phyloP scores from a whole-genome alignment of 2,329 filamentous ascomycete species.

The Xylaria arbuscula region DNA sequence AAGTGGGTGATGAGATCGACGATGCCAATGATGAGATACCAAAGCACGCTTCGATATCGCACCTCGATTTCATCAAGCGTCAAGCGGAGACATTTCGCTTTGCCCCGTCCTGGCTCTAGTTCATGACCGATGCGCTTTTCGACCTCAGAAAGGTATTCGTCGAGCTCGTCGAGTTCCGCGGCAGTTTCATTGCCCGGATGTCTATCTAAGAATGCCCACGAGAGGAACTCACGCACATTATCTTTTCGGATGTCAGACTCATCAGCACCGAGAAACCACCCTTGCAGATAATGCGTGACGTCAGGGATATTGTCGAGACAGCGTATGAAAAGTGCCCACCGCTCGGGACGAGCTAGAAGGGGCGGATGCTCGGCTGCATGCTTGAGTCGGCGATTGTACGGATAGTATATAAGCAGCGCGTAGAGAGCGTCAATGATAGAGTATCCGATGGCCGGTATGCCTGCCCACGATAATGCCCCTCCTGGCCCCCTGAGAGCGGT shows the following conservation, averaged over 20 bases:
- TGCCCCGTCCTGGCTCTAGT: slow-evolving; percentile 66
- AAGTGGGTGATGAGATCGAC: slow-evolving; percentile 64
- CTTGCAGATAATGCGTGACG: slow-evolving; percentile 65
- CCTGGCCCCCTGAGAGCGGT: slow-evolving; percentile 38
- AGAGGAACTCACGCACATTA: slow-evolving; percentile 74
- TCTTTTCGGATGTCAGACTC: slow-evolving; percentile 69
- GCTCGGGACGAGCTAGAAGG: slow-evolving; percentile 57
- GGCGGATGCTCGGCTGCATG: slow-evolving; percentile 55
- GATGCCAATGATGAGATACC: slow-evolving; percentile 69
- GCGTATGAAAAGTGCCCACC: slow-evolving; percentile 66
- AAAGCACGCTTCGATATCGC: slow-evolving; percentile 70
- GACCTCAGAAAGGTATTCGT: slow-evolving; percentile 61
- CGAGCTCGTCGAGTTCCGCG: slow-evolving; percentile 56
- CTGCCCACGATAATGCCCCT: slow-evolving; percentile 36
- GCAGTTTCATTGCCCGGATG: slow-evolving; percentile 43
- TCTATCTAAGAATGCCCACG: slow-evolving; percentile 74
- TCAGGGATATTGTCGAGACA: slow-evolving; percentile 67
- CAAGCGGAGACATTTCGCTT: slow-evolving; percentile 68
- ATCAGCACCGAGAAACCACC: slow-evolving; percentile 74
- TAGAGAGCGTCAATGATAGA: slow-evolving; percentile 57
- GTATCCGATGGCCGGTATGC: slow-evolving; percentile 46
- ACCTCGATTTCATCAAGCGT: slow-evolving; percentile 73
- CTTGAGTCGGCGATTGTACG: slow-evolving; percentile 55
- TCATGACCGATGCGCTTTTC: slow-evolving; percentile 64
- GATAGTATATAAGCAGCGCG: slow-evolving; percentile 56